These are phyloP conservation scores for Tetrahymena elliotti DNA, from an alignment of 73 alveolate species.

Conservation along the genomic window DNA sequence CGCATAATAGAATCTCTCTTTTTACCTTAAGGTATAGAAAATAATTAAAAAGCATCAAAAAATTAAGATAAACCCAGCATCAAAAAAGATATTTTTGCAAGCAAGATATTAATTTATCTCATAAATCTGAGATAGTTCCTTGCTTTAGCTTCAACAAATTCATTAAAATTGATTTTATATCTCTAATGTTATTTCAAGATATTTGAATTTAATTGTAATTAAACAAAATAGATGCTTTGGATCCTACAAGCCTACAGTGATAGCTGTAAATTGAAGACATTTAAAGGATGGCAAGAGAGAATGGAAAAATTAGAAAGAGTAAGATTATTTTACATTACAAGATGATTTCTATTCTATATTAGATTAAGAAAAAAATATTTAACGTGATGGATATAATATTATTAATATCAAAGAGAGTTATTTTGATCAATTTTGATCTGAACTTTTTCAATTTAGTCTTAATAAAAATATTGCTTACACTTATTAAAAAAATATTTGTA, in stretches of 20 bases:
- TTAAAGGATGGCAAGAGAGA: background rate
- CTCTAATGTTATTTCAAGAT: background rate
- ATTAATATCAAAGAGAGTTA: too few species aligned
- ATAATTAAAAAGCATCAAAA: background rate
- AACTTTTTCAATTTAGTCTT: too few species aligned
- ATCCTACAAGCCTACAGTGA: background rate
- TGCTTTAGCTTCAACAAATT: too few species aligned
- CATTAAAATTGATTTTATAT: too few species aligned
- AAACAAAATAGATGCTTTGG: background rate
- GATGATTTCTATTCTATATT: background rate
- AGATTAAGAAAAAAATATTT: too few species aligned
- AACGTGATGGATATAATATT: too few species aligned
- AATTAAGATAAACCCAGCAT: background rate
- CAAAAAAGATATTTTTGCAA: background rate
- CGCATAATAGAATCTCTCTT: background rate
- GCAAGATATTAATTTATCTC: background rate
- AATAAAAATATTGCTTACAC: background rate
- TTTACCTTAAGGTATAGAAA: background rate
- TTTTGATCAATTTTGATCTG: too few species aligned
- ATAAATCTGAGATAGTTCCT: too few species aligned
- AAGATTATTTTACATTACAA: background rate
- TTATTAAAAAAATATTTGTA: background rate
- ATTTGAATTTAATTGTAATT: too few species aligned
- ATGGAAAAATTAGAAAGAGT: background rate
- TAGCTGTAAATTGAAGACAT: background rate